Evolutionary conservation across 1,139 yeast species (phyloP), one percentile per base, ranked within the genome.

Genomic region (Saccharomyces hybrid): DNA sequence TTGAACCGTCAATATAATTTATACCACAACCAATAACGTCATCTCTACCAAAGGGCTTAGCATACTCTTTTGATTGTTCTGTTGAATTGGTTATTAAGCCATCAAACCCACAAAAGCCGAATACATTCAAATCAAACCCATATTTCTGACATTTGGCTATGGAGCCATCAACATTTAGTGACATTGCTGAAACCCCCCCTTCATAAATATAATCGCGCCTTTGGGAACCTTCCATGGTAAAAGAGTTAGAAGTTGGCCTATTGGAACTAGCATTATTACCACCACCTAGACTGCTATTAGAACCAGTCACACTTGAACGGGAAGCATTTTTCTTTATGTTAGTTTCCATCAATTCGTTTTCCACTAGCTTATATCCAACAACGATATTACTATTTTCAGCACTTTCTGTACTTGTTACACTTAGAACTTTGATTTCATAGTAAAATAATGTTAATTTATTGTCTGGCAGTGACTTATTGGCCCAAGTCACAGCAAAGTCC

Each of bases 1-100:
- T 76, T 0, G 82, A 73, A 49, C 80, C 78, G 48, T 80, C 80
- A 28, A 79, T 75, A 63, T 81, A 86, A 71, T 90, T 86, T 28
- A 89, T 77, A 2, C 97, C 96, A 69, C 95, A 86, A 0, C 98
- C 98, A 59, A 91, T 77, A 1, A 80, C 75, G 68, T 90, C 97
- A 24, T 77, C 78, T 27, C 71, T 67, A 0, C 83, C 80, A 66
- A 76, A 83, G 48, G 73, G 73, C 31, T 79, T 76, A 1, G 79
- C 78, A 55, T 71, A 77, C 16, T 68, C 68, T 57, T 73, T 70
- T 52, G 62, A 58, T 49, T 66, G 62, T 2, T 67, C 57, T 34
- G 77, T 73, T 27, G 78, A 75, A 38, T 38, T 38, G 50, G 73
- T 69, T n/a, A 77, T 72, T 16, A 73, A 70, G 0, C 87, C 88